Base-by-base conservation (phyloP, 768 basidiomycete genomes). In the Leccinum fibrillosum region DNA sequence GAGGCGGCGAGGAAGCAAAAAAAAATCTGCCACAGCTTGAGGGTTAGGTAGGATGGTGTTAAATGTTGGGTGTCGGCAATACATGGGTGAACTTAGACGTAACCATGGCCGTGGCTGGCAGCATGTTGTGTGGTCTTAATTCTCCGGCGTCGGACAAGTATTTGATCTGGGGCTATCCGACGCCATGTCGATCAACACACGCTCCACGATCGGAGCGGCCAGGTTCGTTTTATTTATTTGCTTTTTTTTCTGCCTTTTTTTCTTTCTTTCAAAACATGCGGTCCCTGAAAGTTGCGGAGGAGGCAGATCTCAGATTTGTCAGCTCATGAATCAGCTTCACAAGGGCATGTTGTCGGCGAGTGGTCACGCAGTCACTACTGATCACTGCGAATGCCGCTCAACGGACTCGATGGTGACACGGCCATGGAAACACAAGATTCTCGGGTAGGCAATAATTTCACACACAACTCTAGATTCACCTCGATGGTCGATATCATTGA, bases 181-280 rank as follows among this genome's bases (percentile, higher is more conserved):
- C 66, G 64, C 61, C 68, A 61, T 57, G 72, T 73, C 72, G 72
- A 73, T 72, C 68, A 68, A 61, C 66, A 63, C 66, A 66, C 53
- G 63, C 63, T 62, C 63, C 61, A 64, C 44, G 62, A 65, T 59
- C 63, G 56, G 58, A 60, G 51, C 54, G 60, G 59, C 42, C 60
- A 62, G 64, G 56, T 67, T 53, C 45, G 59, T 66, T 19, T 58
- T 52, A 25, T 52, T 61, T 59, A 55, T 59, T 44, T 44, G 42
- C 12, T 42, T n/a, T 44, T 44, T 42, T 44, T 44, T 19, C 5
- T 11, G 54, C 57, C 51, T 6, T 55, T 34, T 55, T 52, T 32
- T 47, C 45, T 56, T 52, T 42, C 49, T 56, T 47, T 47, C 30
- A 56, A 63, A 21, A 48, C 68, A 72, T 61, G 69, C 64, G 69